These are phyloP conservation scores for Cryphonectria carpinicola DNA, from an alignment of 2,329 filamentous ascomycete species.

Conservation along the genomic window DNA sequence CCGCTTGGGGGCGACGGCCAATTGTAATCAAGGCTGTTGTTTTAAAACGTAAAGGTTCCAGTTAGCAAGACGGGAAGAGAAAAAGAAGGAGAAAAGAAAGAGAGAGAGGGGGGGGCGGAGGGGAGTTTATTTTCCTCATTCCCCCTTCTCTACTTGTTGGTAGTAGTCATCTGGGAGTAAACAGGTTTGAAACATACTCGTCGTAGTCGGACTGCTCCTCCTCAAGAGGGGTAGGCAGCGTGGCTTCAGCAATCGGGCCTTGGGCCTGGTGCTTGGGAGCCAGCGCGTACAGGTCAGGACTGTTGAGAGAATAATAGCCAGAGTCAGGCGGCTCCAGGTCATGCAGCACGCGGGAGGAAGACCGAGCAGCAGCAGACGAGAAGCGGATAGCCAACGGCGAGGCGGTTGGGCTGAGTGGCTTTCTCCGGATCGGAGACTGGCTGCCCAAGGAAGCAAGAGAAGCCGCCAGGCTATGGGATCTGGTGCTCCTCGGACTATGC, in stretches of 20 bases:
- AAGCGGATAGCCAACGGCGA: constrained; percentile 55
- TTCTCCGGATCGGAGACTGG: constrained; percentile 55
- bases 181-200: constrained; percentile 24
- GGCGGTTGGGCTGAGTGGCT: constrained; percentile 62
- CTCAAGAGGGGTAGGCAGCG: constrained; percentile 24
- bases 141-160: not conserved
- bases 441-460: constrained; percentile 35
- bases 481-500: constrained; percentile 37
- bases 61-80: constrained; percentile 32
- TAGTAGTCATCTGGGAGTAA: not conserved
- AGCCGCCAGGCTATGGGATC: constrained; percentile 38
- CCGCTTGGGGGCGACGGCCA: constrained; percentile 29
- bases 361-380: constrained; percentile 41
- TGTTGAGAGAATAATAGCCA: constrained; percentile 61
- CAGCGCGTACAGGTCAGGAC: constrained; percentile 62
- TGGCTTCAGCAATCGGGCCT: constrained; percentile 36
- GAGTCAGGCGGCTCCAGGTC: constrained; percentile 55
- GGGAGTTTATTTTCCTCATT: not conserved
- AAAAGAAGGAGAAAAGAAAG: constrained; percentile 11
- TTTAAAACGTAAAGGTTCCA: constrained; percentile 18
- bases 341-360: constrained; percentile 34
- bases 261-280: constrained; percentile 11
- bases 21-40: constrained; percentile 27
- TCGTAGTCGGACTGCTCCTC: constrained; percentile 21
- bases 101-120: not conserved